A percentile compares a stretch with the other conserved stretches of the same genome.
phyloP scores from a whole-genome alignment of 306 rosid genomes.

The Hippophae rhamnoides region DNA sequence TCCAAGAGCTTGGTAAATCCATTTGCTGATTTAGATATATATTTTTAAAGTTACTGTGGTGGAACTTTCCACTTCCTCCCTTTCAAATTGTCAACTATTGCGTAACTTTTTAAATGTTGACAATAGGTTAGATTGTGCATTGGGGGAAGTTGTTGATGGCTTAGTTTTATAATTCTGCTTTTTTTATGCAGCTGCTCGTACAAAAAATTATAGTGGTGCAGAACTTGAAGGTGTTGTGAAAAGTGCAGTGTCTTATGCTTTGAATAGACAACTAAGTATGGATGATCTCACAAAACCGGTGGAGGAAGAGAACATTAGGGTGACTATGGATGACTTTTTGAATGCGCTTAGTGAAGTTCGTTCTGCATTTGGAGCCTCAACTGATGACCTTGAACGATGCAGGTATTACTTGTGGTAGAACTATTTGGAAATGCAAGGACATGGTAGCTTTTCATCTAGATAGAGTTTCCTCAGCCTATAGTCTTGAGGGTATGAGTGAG shows the following conservation, averaged over 20 bases:
- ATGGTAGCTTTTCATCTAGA: conserved; percentile 14
- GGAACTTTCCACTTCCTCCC: no score
- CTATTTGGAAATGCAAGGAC: conserved; percentile 4
- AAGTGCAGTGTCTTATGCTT: conserved; percentile 97
- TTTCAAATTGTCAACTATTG: no score
- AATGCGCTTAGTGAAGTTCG: conserved; percentile 71
- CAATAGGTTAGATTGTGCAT: conserved; percentile 4
- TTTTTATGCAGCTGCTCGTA: conserved; percentile 74
- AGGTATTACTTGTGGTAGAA: conserved; percentile 38
- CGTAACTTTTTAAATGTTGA: background rate
- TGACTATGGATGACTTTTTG: conserved; percentile 89
- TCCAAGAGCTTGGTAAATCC: conserved; percentile 71
- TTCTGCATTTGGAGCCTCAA: conserved; percentile 97
- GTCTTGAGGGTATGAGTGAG: background rate
- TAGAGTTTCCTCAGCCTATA: background rate
- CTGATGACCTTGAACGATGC: conserved; percentile 94
- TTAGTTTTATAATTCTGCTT: conserved; percentile 9
- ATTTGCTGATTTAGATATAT: no score
- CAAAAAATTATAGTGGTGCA: conserved; percentile 96
- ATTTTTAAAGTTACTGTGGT: no score
- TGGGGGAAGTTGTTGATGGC: conserved; percentile 9
- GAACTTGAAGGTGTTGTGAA: conserved; percentile 99
- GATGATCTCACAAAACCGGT: conserved; percentile 93
- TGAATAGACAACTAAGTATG: conserved; percentile 82
- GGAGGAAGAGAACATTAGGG: conserved; percentile 92